phyloP scores from a whole-genome alignment of 345 rosid species.

The Syzygium oleosum region DNA sequence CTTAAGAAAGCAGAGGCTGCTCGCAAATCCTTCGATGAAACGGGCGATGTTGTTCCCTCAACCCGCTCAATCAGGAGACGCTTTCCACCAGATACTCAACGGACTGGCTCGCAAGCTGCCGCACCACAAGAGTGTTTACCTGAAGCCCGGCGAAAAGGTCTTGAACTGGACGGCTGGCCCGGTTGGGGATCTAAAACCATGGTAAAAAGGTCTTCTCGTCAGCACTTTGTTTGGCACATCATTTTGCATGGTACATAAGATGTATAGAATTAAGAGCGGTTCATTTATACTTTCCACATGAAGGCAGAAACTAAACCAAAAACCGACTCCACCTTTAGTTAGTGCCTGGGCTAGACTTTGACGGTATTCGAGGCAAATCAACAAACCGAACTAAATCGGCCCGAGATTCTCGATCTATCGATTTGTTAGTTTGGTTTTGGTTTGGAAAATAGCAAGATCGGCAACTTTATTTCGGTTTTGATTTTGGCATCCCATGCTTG shows the following conservation, averaged over 20 bases:
- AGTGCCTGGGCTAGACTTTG: background rate
- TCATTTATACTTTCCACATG: background rate
- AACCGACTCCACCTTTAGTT: background rate
- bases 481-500: background rate
- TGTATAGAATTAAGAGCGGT: background rate
- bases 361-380: background rate
- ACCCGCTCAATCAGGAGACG: slow-evolving; percentile 87
- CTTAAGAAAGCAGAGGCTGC: slow-evolving; percentile 81
- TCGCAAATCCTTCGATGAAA: slow-evolving; percentile 94
- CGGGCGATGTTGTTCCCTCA: slow-evolving; percentile 91
- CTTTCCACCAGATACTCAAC: slow-evolving; percentile 90
- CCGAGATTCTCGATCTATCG: background rate
- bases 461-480: background rate
- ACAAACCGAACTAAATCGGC: background rate
- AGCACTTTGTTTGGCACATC: background rate
- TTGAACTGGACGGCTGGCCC: slow-evolving; percentile 95
- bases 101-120: slow-evolving; percentile 89
- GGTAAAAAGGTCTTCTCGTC: slow-evolving; percentile 24
- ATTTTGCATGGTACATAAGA: background rate
- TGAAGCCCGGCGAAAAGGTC: slow-evolving; percentile 46
- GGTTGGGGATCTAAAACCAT: slow-evolving; percentile 76
- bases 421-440: background rate
- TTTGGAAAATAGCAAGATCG: background rate
- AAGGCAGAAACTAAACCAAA: background rate
- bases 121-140: slow-evolving; percentile 37